These are phyloP conservation scores for Lodderomyces metapsilosis DNA, from an alignment of 1,139 yeast genomes.

Conservation along the genomic window DNA sequence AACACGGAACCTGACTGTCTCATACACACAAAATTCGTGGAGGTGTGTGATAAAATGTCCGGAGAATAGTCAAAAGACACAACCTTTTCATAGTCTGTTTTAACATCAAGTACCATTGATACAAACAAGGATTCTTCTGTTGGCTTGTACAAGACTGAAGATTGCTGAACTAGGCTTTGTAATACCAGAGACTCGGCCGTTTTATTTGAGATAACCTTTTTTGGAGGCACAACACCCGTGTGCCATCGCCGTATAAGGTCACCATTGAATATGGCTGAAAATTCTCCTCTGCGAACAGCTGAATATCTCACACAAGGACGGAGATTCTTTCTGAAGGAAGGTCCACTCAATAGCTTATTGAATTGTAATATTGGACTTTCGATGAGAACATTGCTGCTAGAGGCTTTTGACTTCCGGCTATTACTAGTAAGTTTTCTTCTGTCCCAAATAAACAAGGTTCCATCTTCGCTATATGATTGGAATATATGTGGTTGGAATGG, in stretches of 20 bases:
- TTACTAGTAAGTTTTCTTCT: constrained; percentile 55
- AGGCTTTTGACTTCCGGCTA: constrained; percentile 13
- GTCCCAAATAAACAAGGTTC: constrained; percentile 86
- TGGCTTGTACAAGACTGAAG: constrained; percentile 35
- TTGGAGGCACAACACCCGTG: constrained; percentile 55
- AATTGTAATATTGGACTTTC: constrained; percentile 67
- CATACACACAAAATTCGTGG: constrained; percentile 74
- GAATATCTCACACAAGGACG: constrained; percentile 72
- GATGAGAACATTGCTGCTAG: constrained; percentile 24
- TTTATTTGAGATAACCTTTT: constrained; percentile 6
- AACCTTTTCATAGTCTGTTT: constrained; percentile 77
- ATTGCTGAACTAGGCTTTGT: constrained; percentile 33
- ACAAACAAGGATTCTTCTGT: constrained; percentile 64
- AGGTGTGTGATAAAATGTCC: constrained; percentile 42
- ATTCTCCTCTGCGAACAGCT: constrained; percentile 65
- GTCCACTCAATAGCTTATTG: constrained; percentile 64
- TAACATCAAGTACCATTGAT: constrained; percentile 70
- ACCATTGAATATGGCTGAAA: constrained; percentile 78
- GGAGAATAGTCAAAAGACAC: constrained; percentile 83
- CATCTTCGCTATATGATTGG: constrained; percentile 79
- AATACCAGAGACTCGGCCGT: constrained; percentile 12
- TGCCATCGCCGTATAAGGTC: constrained; percentile 81
- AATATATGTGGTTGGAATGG: constrained; percentile 64
- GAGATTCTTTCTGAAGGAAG: constrained; percentile 58
- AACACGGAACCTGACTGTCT: constrained; percentile 86